Evolutionary conservation across 768 basidiomycete genomes (phyloP), one percentile per base, ranked within the genome.

Genomic region (Hericium rajendrae): DNA sequence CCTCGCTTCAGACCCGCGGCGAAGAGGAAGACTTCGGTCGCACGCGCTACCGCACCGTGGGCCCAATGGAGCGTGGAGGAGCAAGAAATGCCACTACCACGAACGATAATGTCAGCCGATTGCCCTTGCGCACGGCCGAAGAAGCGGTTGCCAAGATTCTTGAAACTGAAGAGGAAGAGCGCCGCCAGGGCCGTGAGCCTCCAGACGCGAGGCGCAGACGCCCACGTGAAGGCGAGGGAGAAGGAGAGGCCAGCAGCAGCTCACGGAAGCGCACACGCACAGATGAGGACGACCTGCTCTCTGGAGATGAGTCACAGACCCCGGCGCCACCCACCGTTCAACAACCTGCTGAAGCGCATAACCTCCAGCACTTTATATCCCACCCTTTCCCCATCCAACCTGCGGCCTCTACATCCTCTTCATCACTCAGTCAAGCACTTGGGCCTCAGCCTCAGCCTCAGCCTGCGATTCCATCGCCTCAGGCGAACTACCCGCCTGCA

Each of bases 1-100:
- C 62, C 39, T 63, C 62, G 18, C 57, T 63, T 9, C 62, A 63
- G 53, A 63, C 55, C 46, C 57, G 62, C 38, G 62, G 62, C 16
- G 62, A 63, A 46, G 62, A 63, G 56, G 62, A 63, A 43, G 62
- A 63, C 53, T 61, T 63, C 38, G 62, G 62, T 28, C 62, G 62
- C 53, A 53, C 54, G 20, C 57, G 62, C 12, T 59, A 63, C 22
- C 57, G 60, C n/a, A 57, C 62, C 11, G 60, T 62, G 0, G 62
- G 62, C 8, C 60, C 62, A n/a, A 61, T 59, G 62, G 62, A 63
- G 55, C 62, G 62, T 24, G 62, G 62, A 18, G 57, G 60, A 13
- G 57, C 60, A 4, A 60, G 62, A 24, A 61, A 41, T 38, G 40
- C 43, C 43, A 20, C 9, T 9, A 8, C n/a, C 5, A 51, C 57